phyloP scores from a whole-genome alignment of 179 eudicot genomes.

The Patellifolia procumbens region DNA sequence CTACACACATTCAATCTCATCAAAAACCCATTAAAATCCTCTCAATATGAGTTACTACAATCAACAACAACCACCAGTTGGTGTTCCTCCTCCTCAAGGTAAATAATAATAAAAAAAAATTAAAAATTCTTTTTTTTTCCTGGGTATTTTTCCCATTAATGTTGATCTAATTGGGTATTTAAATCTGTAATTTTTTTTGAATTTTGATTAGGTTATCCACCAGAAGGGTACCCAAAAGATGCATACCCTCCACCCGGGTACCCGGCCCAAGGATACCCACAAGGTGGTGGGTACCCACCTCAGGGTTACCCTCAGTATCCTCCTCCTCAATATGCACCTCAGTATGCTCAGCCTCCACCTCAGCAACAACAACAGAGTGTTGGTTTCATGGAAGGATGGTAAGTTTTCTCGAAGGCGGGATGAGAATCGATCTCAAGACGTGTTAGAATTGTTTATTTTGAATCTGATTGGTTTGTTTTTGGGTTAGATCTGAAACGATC shows the following conservation, averaged over 20 bases:
- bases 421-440: too few relatives aligned
- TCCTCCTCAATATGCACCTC: conserved; percentile 44
- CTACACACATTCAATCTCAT: not conserved
- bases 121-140: not conserved
- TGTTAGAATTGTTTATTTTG: too few relatives aligned
- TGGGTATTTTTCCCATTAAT: not conserved
- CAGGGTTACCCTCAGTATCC: conserved; percentile 39
- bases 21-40: not conserved
- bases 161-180: not conserved
- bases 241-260: conserved; percentile 40
- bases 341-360: conserved; percentile 64
- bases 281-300: conserved; percentile 46
- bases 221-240: conserved; percentile 61
- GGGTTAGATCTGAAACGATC: conserved; percentile 24
- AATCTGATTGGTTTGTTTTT: not conserved
- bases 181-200: too few relatives aligned
- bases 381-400: conserved; percentile 76
- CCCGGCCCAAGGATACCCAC: conserved; percentile 59
- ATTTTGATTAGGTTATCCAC: conserved; percentile 85
- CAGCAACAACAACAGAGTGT: conserved; percentile 39
- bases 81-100: conserved; percentile 94
- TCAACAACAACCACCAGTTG: conserved; percentile 84
- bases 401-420: too few relatives aligned
- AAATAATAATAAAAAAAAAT: too few relatives aligned
- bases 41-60: conserved; percentile 72